Conservation (phyloP, 768 basidiomycete genomes). For the Boletus sp. region DNA sequence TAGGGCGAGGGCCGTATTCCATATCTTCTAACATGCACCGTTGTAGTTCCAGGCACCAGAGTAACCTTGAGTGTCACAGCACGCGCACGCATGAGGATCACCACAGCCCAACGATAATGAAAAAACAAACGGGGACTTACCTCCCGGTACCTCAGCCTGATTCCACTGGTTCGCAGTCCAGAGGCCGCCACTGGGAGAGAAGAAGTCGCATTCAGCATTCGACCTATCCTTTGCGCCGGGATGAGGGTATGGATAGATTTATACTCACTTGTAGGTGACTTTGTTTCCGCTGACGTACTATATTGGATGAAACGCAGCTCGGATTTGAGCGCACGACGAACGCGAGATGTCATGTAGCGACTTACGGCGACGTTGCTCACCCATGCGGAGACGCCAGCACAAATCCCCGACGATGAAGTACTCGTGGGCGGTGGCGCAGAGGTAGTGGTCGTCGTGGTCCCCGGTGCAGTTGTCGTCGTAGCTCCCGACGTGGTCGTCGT, state of each 20-base stretch:
- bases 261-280: slow-evolving; percentile 40
- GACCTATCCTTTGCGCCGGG: too few relatives aligned
- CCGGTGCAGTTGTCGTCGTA: neutral
- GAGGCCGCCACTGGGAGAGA: slow-evolving; percentile 38
- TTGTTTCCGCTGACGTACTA: slow-evolving; percentile 31
- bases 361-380: slow-evolving; percentile 34
- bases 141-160: slow-evolving; percentile 36
- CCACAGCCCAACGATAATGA: neutral
- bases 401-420: slow-evolving; percentile 30
- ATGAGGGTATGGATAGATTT: too few relatives aligned
- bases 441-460: neutral
- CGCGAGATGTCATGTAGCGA: neutral
- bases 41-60: slow-evolving; percentile 57
- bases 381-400: slow-evolving; percentile 46
- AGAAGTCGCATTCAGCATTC: neutral
- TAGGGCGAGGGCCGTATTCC: neutral
- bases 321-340: neutral
- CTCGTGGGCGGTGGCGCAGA: slow-evolving; percentile 17
- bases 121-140: slow-evolving; percentile 7
- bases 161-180: slow-evolving; percentile 52
- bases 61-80: slow-evolving; percentile 32
- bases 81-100: neutral
- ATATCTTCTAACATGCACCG: slow-evolving; percentile 41
- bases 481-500: neutral
- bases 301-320: neutral